Base-by-base conservation (phyloP, 2,329 filamentous ascomycete genomes). In the Metarhizium brunneum region DNA sequence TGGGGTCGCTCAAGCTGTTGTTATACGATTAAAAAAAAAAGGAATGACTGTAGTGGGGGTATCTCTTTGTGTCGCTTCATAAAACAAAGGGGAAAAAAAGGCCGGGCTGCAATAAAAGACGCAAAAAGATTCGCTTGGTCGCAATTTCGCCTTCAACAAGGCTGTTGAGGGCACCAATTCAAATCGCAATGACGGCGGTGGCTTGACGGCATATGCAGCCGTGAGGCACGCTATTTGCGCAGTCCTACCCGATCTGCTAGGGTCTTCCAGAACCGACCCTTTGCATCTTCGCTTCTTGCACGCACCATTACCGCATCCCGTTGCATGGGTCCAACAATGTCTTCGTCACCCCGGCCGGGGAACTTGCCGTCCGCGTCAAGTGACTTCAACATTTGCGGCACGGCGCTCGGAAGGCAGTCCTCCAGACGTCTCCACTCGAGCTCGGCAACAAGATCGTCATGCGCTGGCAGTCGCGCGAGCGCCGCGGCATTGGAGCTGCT, bases 321-420 rank as follows among this genome's bases (percentile, higher is more conserved):
- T 62, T 84, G 83, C 92, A 96, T 96, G 6, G 92, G 92, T 1
- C 92, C 92, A 48, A 96, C 90, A 67, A 96, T 95, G 69, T 95
- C 92, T 63, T 92, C 87, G 64, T 96, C 91, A 53, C 91, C 91
- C 36, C 92, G 82, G 63, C 86, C 84, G 29, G 91, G 91, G 65
- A 96, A 96, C 70, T 96, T 96, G 66, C 88, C 87, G 59, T 87
- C 80, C 66, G 86, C 77, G 66, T 88, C 84, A 59, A 84, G 76
- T 56, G 85, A 76, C 66, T 87, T 83, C 59, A 86, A 76, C 62
- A 92, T 81, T 30, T 81, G 79, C 0, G 87, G 87, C 60, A 91
- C 83, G 56, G 82, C 82, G 57, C 81, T 82, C 47, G 86, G 77
- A 35, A 85, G 74, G 56, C 79, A 72, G 54, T 83, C 80, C 54